Base-by-base conservation (phyloP, 768 basidiomycete species). In the Leccinum ochraceum region DNA sequence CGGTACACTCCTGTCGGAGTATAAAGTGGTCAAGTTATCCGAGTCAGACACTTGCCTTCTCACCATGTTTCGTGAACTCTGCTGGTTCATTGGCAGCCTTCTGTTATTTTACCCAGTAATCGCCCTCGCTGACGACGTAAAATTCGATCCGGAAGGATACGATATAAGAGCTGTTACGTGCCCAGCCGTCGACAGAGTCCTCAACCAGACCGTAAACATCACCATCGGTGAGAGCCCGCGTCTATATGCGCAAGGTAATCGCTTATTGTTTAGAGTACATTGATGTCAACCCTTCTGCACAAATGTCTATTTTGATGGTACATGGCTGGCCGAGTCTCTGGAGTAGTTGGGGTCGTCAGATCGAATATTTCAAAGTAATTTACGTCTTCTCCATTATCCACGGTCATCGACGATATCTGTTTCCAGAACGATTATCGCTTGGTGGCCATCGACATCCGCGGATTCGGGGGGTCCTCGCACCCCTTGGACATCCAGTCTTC, bases 261-360 rank as follows among this genome's bases (percentile, higher is more conserved):
- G 32, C 49, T 39, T 22, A 37, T 52, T 32, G 6, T 8, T 28
- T 61, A 88, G 88, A 81, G 62, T 91, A 90, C 67, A 80, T 85
- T 24, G 81, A 90, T 44, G 67, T 90, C 60, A 89, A 90, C 62
- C 79, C 85, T 10, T 62, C 59, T 0, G 83, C 83, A 3, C 71
- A 80, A 28, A 77, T 72, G 14, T 82, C 85, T 0, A 73, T 91
- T 3, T 53, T 92, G 32, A 80, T 92, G 79, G 84, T 91, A 0
- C 90, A 92, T 65, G 90, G 90, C 4, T 92, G 90, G 90, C 90
- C 90, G 1, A 81, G 85, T 63, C 70, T 90, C 4, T 92, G 90
- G 90, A 86, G 84, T 57, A 82, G 81, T 20, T 92, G 89, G 90
- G 80, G 85, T 37, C 81, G 80, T 34, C 90, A 92, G 68, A 89